phyloP scores from a whole-genome alignment of 1,139 yeast species.

The Hanseniaspora gamundiae region DNA sequence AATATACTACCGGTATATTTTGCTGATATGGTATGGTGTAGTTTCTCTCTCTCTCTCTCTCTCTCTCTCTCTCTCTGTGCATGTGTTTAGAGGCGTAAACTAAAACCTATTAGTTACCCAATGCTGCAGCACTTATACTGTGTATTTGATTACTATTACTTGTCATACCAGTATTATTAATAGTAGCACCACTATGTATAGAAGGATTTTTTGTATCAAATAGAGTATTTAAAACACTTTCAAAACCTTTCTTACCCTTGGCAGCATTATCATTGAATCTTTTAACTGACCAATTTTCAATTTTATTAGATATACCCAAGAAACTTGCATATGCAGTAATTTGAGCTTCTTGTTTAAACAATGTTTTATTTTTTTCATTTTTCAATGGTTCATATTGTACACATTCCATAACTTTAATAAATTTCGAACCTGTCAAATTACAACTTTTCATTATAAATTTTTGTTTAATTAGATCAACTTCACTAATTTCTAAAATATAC shows the following conservation, averaged over 20 bases:
- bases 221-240: conserved; percentile 51
- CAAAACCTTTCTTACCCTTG: conserved; percentile 76
- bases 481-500: conserved; percentile 81
- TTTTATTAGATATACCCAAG: conserved; percentile 56
- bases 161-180: too few relatives aligned
- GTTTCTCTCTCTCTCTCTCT: conserved; percentile 3
- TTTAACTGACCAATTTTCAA: conserved; percentile 88
- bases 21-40: too few relatives aligned
- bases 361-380: conserved; percentile 40
- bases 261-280: conserved; percentile 81
- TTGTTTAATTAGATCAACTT: conserved; percentile 55
- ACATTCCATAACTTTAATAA: conserved; percentile 74
- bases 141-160: neutral
- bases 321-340: conserved; percentile 76
- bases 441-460: conserved; percentile 73
- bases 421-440: conserved; percentile 69
- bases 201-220: conserved; percentile 1
- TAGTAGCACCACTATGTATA: too few relatives aligned
- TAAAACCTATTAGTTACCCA: conserved; percentile 4
- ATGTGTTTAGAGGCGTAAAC: too few relatives aligned
- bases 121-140: too few relatives aligned
- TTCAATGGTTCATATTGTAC: conserved; percentile 62
- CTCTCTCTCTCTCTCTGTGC: conserved; percentile 5
- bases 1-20: too few relatives aligned
- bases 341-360: conserved; percentile 72